Conservation (phyloP, 1,284 basidiomycete genomes). For the Somion occarium region DNA sequence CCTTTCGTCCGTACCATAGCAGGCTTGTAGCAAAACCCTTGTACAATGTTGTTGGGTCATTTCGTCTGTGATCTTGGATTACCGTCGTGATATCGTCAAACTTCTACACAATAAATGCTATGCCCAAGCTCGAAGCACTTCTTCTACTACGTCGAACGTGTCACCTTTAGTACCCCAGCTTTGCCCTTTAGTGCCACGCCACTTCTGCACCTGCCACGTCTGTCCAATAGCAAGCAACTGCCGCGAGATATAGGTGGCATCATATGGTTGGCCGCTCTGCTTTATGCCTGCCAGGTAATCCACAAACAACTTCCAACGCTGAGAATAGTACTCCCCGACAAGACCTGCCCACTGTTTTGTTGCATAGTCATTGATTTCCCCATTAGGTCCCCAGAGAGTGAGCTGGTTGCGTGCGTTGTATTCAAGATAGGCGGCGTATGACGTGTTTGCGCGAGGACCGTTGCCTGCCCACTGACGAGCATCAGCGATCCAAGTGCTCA, state of each 20-base stretch:
- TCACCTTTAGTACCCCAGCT: slow-evolving; percentile 24
- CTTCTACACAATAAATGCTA: not conserved
- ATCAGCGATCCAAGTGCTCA: slow-evolving; percentile 34
- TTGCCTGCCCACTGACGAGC: slow-evolving; percentile 25
- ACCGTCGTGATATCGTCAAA: not conserved
- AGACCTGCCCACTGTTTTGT: slow-evolving; percentile 43
- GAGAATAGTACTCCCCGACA: slow-evolving; percentile 33
- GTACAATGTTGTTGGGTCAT: no score
- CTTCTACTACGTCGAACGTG: slow-evolving; percentile 22
- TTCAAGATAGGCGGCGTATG: slow-evolving; percentile 34
- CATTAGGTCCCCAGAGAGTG: slow-evolving; percentile 41
- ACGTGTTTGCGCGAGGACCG: slow-evolving; percentile 16
- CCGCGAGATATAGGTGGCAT: slow-evolving; percentile 21
- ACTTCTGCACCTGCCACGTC: slow-evolving; percentile 25
- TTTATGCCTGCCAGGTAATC: slow-evolving; percentile 28
- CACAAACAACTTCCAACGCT: slow-evolving; percentile 35
- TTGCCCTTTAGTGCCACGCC: slow-evolving; percentile 21
- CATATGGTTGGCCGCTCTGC: slow-evolving; percentile 24
- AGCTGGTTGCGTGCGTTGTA: slow-evolving; percentile 41
- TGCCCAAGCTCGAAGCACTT: slow-evolving; percentile 19
- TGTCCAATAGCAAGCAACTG: slow-evolving; percentile 31
- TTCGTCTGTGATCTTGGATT: not conserved
- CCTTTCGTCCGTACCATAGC: slow-evolving; percentile 32
- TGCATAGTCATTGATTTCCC: slow-evolving; percentile 40
- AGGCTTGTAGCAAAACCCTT: slow-evolving; percentile 11